These are phyloP conservation scores for Cyberlindnera maclurae DNA, from an alignment of 805 yeast genomes.

Conservation along the genomic window DNA sequence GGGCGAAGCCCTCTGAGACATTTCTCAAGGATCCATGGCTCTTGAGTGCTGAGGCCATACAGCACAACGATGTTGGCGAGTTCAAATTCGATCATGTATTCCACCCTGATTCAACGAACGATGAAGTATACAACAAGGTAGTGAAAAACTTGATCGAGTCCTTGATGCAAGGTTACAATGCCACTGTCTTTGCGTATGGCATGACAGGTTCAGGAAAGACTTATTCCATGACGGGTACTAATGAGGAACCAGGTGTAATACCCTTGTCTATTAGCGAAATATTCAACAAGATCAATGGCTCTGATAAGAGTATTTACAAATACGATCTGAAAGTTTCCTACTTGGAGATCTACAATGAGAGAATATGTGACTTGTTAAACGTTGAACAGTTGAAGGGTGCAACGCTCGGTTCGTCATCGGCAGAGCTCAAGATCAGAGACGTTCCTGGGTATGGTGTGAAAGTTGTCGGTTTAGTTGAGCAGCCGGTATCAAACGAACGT, in stretches of 20 bases:
- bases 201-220: conserved; percentile 97
- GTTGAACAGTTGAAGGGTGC: conserved; percentile 18
- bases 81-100: conserved; percentile 79
- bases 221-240: conserved; percentile 73
- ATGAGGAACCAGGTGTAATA: conserved; percentile 65
- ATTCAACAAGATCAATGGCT: conserved; percentile 30
- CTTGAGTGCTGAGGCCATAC: conserved; percentile 33
- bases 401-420: not conserved
- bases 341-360: conserved; percentile 91
- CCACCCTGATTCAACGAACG: conserved; percentile 45
- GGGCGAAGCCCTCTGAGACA: conserved; percentile 58
- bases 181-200: conserved; percentile 92
- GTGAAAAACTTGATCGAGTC: conserved; percentile 48
- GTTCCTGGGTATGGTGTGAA: conserved; percentile 64
- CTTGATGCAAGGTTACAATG: conserved; percentile 70
- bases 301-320: conserved; percentile 24
- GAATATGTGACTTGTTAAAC: conserved; percentile 65
- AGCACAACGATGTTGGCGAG: conserved; percentile 50
- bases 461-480: conserved; percentile 67
- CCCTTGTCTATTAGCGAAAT: conserved; percentile 69
- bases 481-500: conserved; percentile 44
- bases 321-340: conserved; percentile 59
- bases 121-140: conserved; percentile 49
- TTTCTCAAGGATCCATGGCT: conserved; percentile 27
- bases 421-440: conserved; percentile 71